Percentiles rank a stretch among this genome's conserved stretches.
These are phyloP conservation scores for Calocybe indica DNA, from an alignment of 768 basidiomycete species.

Conservation along the genomic window DNA sequence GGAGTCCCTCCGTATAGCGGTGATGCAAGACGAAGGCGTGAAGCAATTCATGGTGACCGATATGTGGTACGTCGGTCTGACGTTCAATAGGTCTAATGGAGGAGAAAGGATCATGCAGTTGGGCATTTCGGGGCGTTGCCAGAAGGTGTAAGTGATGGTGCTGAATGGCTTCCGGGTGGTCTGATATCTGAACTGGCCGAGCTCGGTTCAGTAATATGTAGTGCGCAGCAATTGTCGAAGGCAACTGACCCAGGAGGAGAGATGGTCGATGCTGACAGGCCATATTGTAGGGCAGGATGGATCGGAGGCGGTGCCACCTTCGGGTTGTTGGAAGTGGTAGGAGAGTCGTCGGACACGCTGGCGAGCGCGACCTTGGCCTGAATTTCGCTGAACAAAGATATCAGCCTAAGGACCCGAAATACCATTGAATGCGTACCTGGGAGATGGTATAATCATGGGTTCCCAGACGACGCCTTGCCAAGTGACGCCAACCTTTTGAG, in stretches of 20 bases:
- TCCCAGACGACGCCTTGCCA: no score
- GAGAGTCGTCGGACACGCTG: no score
- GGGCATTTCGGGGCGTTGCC: conserved; percentile 24
- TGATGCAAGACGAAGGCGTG: conserved; percentile 42
- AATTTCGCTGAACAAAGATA: conserved; percentile 2
- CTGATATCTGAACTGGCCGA: conserved; percentile 15
- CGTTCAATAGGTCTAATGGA: conserved; percentile 19
- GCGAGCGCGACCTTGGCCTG: conserved; percentile 4
- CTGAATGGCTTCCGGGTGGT: conserved; percentile 20
- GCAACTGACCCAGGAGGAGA: conserved; percentile 21
- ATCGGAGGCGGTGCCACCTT: conserved; percentile 18
- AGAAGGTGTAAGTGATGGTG: conserved; percentile 33
- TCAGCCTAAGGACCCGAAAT: no score
- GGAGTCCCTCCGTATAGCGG: conserved; percentile 32
- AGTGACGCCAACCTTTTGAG: no score
- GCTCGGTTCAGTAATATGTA: not conserved
- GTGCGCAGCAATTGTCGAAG: no score
- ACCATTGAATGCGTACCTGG: conserved; percentile 8
- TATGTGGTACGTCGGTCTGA: conserved; percentile 36
- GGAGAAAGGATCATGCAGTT: conserved; percentile 34
- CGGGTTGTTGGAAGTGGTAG: conserved; percentile 7
- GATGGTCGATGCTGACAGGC: conserved; percentile 10
- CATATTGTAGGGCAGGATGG: conserved; percentile 19
- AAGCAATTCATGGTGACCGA: conserved; percentile 44
- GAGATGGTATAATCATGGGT: conserved; percentile 17